A percentile compares a stretch with the other conserved stretches of the same genome.
phyloP scores from a whole-genome alignment of 2,329 filamentous ascomycete genomes.

The Clonostachys chloroleuca region DNA sequence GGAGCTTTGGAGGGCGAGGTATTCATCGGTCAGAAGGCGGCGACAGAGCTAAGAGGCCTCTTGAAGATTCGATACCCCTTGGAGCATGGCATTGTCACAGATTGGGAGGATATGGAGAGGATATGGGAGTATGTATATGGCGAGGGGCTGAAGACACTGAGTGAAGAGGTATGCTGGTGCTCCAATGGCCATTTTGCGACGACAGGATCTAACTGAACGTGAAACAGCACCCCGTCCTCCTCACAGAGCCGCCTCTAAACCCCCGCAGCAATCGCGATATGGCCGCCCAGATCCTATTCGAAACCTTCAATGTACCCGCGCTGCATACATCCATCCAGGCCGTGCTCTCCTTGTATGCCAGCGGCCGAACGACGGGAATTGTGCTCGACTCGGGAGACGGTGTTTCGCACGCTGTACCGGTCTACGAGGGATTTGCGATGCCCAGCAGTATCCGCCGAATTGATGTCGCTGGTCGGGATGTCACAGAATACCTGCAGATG shows the following conservation, averaged over 20 bases:
- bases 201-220: slow-evolving; percentile 8
- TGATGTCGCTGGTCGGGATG: slow-evolving; percentile 91
- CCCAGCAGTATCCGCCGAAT: slow-evolving; percentile 92
- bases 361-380: slow-evolving; percentile 90
- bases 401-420: slow-evolving; percentile 93
- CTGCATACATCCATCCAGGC: slow-evolving; percentile 97
- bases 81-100: slow-evolving; percentile 96
- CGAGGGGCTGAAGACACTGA: slow-evolving; percentile 92
- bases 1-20: slow-evolving; percentile 94
- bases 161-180: slow-evolving; percentile 69
- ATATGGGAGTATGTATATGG: slow-evolving; percentile 99
- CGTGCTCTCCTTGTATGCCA: slow-evolving; percentile 92
- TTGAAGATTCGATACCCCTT: slow-evolving; percentile 95
- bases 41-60: slow-evolving; percentile 84
- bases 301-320: slow-evolving; percentile 97
- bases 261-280: slow-evolving; percentile 93
- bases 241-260: slow-evolving; percentile 95
- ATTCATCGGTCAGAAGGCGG: slow-evolving; percentile 87
- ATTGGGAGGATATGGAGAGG: slow-evolving; percentile 99
- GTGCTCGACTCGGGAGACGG: slow-evolving; percentile 94
- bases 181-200: background rate
- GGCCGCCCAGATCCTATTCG: slow-evolving; percentile 95
- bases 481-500: slow-evolving; percentile 92
- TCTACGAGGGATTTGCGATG: slow-evolving; percentile 97
- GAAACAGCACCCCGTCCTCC: slow-evolving; percentile 79